These are phyloP conservation scores for Fusarium cicatricum DNA, from an alignment of 2,329 filamentous ascomycete genomes.

Conservation along the genomic window DNA sequence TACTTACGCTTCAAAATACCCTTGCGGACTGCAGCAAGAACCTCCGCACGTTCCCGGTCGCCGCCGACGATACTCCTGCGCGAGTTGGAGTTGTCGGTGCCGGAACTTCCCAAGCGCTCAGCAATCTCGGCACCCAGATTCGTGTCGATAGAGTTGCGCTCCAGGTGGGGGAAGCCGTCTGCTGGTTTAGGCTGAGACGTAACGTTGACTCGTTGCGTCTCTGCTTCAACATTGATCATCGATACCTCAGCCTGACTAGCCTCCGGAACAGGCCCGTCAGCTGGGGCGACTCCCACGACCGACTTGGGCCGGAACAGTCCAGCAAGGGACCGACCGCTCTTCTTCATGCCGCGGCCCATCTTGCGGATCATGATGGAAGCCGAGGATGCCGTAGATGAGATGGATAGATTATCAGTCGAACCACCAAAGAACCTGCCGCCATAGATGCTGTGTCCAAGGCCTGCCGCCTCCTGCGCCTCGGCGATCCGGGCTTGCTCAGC, in stretches of 20 bases:
- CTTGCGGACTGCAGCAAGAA: conserved; percentile 90
- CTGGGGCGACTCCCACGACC: conserved; percentile 77
- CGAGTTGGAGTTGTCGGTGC: conserved; percentile 67
- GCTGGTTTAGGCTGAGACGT: conserved; percentile 74
- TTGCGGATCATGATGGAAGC: conserved; percentile 95
- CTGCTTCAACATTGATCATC: conserved; percentile 95
- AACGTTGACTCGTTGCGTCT: conserved; percentile 83
- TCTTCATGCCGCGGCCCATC: conserved; percentile 99
- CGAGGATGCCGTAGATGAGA: conserved; percentile 88
- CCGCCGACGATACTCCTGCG: conserved; percentile 92
- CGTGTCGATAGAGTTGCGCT: conserved; percentile 81
- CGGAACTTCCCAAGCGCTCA: conserved; percentile 64
- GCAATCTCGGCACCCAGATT: conserved; percentile 56
- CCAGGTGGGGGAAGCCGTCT: conserved; percentile 79
- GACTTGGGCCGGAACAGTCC: conserved; percentile 96
- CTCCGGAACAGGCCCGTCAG: conserved; percentile 71
- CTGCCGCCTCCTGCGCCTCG: conserved; percentile 88
- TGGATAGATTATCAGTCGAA: conserved; percentile 94
- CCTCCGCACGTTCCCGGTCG: conserved; percentile 88
- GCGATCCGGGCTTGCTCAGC: conserved; percentile 92
- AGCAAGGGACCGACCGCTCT: conserved; percentile 87
- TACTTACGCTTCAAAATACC: conserved; percentile 88
- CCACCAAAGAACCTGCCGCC: conserved; percentile 85
- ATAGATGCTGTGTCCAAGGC: conserved; percentile 94
- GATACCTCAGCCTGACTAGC: conserved; percentile 86